phyloP scores from a whole-genome alignment of 2,329 filamentous ascomycete species.

The Cercospora nicotianae region DNA sequence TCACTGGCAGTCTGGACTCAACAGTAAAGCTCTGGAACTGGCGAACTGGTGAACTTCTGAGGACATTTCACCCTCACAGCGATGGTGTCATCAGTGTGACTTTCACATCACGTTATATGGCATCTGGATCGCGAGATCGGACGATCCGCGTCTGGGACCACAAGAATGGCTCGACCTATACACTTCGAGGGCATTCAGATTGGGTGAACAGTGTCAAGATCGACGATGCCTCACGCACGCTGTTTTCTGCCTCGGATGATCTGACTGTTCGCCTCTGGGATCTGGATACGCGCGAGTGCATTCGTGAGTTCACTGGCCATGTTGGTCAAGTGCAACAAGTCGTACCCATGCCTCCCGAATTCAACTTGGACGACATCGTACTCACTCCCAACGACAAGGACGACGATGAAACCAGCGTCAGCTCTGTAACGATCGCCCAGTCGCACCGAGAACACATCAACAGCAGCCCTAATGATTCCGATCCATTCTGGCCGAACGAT shows the following conservation, averaged over 20 bases:
- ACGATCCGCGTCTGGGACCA: constrained; percentile 90
- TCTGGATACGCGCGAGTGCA: constrained; percentile 76
- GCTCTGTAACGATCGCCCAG: constrained; percentile 30
- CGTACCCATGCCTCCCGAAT: constrained; percentile 77
- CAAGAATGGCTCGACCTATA: constrained; percentile 66
- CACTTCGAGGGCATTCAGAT: constrained; percentile 79
- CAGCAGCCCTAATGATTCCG: constrained; percentile 11
- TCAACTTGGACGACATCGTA: constrained; percentile 74
- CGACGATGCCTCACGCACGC: constrained; percentile 68
- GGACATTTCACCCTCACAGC: constrained; percentile 74
- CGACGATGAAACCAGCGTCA: constrained; percentile 40
- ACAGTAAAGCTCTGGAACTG: constrained; percentile 96
- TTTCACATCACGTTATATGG: constrained; percentile 80
- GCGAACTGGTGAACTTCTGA: constrained; percentile 83
- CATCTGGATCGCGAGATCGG: constrained; percentile 84
- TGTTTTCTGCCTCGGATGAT: constrained; percentile 93
- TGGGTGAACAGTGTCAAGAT: constrained; percentile 97
- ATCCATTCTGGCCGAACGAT: constrained; percentile 59
- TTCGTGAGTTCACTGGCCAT: constrained; percentile 79
- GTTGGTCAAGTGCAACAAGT: constrained; percentile 95
- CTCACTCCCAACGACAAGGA: constrained; percentile 57
- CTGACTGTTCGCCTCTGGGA: constrained; percentile 92
- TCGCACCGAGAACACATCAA: constrained; percentile 23
- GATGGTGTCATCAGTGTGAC: constrained; percentile 84
- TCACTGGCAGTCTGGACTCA: constrained; percentile 83